Percentiles rank a stretch among this genome's conserved stretches.
These are phyloP conservation scores for Xylaria bambusicola DNA, from an alignment of 495 filamentous ascomycete species.

Conservation along the genomic window DNA sequence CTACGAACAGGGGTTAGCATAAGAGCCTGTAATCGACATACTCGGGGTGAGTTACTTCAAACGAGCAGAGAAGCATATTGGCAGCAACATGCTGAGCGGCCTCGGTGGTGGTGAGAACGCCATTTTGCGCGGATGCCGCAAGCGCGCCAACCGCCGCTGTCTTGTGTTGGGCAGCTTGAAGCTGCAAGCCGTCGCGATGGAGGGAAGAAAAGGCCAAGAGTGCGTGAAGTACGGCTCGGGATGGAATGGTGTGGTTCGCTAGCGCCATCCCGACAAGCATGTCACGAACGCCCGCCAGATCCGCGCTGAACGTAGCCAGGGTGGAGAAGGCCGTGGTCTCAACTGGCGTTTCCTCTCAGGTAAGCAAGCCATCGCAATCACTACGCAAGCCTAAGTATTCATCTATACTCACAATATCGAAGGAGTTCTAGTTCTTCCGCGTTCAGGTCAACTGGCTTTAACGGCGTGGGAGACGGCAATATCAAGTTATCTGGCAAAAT, in stretches of 20 bases:
- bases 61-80: constrained; percentile 39
- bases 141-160: constrained; percentile 31
- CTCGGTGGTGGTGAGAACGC: constrained; percentile 20
- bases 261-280: constrained; percentile 29
- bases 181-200: constrained; percentile 29
- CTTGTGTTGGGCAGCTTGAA: constrained; percentile 37
- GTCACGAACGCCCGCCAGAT: constrained; percentile 27
- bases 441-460: constrained; percentile 10
- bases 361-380: neutral
- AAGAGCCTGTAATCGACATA: neutral
- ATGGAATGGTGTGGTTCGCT: constrained; percentile 21
- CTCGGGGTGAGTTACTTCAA: constrained; percentile 29
- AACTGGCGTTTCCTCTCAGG: constrained; percentile 17
- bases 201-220: constrained; percentile 37
- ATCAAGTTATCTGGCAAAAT: constrained; percentile 4
- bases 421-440: constrained; percentile 21
- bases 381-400: neutral
- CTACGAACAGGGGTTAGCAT: neutral
- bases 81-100: constrained; percentile 41
- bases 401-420: constrained; percentile 25
- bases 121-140: constrained; percentile 21
- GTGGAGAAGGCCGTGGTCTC: constrained; percentile 25
- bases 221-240: constrained; percentile 29
- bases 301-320: constrained; percentile 27
- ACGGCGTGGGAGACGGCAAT: constrained; percentile 6